Evolutionary conservation across 2,329 filamentous ascomycete species (phyloP), one percentile per base, ranked within the genome.

Genomic region (Polytolypa hystricis): DNA sequence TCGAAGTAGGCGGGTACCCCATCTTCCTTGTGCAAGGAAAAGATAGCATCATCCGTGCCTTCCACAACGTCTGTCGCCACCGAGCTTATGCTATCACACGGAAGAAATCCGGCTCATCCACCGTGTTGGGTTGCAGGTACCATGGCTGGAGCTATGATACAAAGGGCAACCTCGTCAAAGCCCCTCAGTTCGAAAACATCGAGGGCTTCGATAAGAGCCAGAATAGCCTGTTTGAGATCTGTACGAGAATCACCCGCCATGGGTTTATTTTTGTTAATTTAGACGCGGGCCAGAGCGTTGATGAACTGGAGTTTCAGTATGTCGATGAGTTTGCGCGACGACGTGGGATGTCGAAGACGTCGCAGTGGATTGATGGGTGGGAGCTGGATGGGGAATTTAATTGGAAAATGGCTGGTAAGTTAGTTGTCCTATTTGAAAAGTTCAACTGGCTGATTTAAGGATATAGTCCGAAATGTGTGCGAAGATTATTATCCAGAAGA

Each of bases 21-120:
- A 66, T 78, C 45, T 60, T 77, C 46, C 52, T 77, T 16, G 61
- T 65, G 38, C 54, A 57, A 10, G 70, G 73, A 40, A 67, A 70
- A 34, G 61, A 69, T 15, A 59, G 62, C 11, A 60, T 61, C 7
- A 67, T 77, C 51, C 67, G 73, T 39, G 73, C 65, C 11, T 77
- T 78, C 51, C 74, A 78, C 57, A 78, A 79, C 47, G 62, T 77
- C 23, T 78, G 75, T 54, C 60, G 74, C 2, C 74, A 78, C 51
- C 64, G 74, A 5, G 74, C 74, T 15, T 79, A 71, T 47, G 17
- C 29, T 0, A 66, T 78, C 6, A 70, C 75, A 6, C 64, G 60
- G 3, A 62, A 66, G 29, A 62, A 69, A 2, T 55, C 63, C 7
- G 74, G 74, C 3, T 63, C 62, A 28, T 65, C 65, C 32, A 64